A percentile compares a stretch with the other conserved stretches of the same genome.
Conservation (phyloP, 768 basidiomycete genomes). For the Tylopilus sp. region DNA sequence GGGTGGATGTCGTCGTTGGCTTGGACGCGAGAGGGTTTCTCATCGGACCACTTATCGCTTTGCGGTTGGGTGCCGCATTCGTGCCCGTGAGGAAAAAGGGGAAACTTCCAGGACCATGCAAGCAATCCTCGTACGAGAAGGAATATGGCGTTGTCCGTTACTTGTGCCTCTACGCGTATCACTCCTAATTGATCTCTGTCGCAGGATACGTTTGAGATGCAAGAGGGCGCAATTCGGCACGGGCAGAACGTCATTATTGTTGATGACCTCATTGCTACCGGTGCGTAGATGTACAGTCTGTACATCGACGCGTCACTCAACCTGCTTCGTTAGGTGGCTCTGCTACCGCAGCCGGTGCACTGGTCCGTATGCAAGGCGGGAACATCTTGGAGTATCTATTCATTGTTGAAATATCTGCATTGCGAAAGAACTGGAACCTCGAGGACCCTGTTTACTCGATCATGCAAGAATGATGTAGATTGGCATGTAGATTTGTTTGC, state of each 20-base stretch:
- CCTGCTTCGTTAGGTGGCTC: constrained; percentile 68
- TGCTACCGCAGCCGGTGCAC: constrained; percentile 87
- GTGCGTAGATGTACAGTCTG: constrained; percentile 38
- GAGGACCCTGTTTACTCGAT: constrained; percentile 84
- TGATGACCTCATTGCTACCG: constrained; percentile 96
- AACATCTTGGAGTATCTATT: constrained; percentile 91
- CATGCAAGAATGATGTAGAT: constrained; percentile 54
- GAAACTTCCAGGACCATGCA: constrained; percentile 88
- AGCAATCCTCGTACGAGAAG: constrained; percentile 76
- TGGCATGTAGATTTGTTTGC: constrained; percentile 14
- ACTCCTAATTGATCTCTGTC: background rate
- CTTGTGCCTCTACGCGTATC: background rate
- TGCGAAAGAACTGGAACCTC: constrained; percentile 71
- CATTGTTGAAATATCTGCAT: constrained; percentile 77
- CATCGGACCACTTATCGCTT: constrained; percentile 87
- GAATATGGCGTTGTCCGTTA: constrained; percentile 82
- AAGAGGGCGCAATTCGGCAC: constrained; percentile 74
- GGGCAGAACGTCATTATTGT: constrained; percentile 85
- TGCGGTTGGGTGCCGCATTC: constrained; percentile 89
- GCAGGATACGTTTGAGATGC: constrained; percentile 98
- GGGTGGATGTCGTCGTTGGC: constrained; percentile 90
- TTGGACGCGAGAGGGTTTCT: constrained; percentile 97
- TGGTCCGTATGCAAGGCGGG: constrained; percentile 79
- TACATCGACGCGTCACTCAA: constrained; percentile 4
- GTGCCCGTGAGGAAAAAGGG: constrained; percentile 93